Base-by-base conservation (phyloP, 1,139 yeast species). In the Suhomyces choctaworum region DNA sequence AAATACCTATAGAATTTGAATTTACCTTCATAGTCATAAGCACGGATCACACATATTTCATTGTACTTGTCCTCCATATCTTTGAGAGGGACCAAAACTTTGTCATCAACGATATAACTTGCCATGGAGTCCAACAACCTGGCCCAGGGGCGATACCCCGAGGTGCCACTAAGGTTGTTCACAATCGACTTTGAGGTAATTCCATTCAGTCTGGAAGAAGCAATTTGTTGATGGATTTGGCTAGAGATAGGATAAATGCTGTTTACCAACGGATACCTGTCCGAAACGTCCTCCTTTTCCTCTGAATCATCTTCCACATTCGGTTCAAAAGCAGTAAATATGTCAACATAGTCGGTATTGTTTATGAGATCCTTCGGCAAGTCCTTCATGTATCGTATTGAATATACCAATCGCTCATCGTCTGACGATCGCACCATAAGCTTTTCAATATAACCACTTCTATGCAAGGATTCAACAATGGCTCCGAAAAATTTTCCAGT, bases 21-120 rank as follows among this genome's bases (percentile, higher is more conserved):
- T 46, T 88, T 79, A 0, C 95, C 94, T 41, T 78, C 80, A 45
- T 80, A 80, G 50, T 85, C 94, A 41, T 80, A 77, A 17, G 82
- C 81, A 40, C 86, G 68, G 1, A 83, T 70, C 2, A 87, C 60
- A 2, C 73, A 45, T 8, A 50, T 36, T 4, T 55, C 35, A 6
- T 47, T 48, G 36, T 59, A 56, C 14, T 52, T 50, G 26, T 61
- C 65, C 5, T 48, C 44, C 26, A 47, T 47, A 7, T 42, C 41
- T 30, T 56, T 60, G 6, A 59, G 35, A 4, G 56, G 56, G 23
- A 54, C 51, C 21, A 61, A 40, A 2, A 40, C 41, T 5, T 51
- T 48, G 16, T 54, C 55, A 29, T 64, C 64, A 10, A 52, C 51
- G 10, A 55, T 55, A 34, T 50, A 63, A 17, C 61, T 59, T 1